These are phyloP conservation scores for Cryptococcus sp. DNA, from an alignment of 1,284 basidiomycete genomes.

Conservation along the genomic window DNA sequence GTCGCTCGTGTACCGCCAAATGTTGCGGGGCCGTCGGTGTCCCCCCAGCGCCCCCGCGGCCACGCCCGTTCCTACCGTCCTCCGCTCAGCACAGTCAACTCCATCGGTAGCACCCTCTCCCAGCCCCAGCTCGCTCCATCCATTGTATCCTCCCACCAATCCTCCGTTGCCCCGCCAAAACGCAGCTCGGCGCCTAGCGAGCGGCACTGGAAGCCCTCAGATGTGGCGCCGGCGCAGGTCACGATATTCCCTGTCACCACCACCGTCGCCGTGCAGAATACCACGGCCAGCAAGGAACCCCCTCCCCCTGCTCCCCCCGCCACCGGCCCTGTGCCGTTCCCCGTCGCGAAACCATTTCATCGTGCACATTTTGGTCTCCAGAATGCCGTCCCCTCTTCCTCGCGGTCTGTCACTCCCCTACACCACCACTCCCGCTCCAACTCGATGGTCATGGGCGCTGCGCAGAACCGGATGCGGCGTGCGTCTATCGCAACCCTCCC, in stretches of 20 bases:
- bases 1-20: too few species aligned
- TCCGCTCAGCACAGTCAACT: constrained; percentile 14
- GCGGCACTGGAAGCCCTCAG: constrained; percentile 38
- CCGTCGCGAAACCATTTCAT: constrained; percentile 7
- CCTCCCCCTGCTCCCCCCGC: not conserved
- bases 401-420: constrained; percentile 13
- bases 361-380: constrained; percentile 22
- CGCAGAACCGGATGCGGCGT: constrained; percentile 26
- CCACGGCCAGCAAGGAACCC: constrained; percentile 14
- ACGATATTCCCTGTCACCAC: constrained; percentile 45
- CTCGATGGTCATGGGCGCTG: constrained; percentile 7
- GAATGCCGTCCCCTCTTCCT: constrained; percentile 10
- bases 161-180: constrained; percentile 5
- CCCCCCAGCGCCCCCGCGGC: not conserved
- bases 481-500: constrained; percentile 45
- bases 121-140: constrained; percentile 16
- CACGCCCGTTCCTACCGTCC: constrained; percentile 14
- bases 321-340: constrained; percentile 8
- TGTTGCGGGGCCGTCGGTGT: too few species aligned
- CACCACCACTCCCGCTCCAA: constrained; percentile 24
- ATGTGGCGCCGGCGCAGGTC: constrained; percentile 41
- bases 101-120: constrained; percentile 14
- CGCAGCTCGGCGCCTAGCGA: constrained; percentile 28
- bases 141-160: constrained; percentile 7
- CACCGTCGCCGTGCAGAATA: constrained; percentile 18